These are phyloP conservation scores for Eucalyptus marginata DNA, from an alignment of 345 rosid species.

Conservation along the genomic window DNA sequence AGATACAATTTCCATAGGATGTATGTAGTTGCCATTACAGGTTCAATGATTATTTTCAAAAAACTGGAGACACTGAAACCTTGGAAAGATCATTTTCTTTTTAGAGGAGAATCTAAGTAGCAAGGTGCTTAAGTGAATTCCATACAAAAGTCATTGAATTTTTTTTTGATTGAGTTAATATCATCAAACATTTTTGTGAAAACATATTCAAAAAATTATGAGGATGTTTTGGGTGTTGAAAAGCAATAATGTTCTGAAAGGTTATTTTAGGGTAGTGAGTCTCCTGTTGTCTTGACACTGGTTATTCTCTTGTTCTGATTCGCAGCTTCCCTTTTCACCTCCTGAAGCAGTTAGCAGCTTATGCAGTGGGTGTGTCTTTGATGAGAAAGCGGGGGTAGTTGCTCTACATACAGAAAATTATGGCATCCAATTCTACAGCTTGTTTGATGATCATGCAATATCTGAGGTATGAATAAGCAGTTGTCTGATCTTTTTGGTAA, in stretches of 20 bases:
- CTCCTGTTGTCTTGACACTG: neutral
- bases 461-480: slow-evolving; percentile 48
- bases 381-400: slow-evolving; percentile 52
- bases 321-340: slow-evolving; percentile 66
- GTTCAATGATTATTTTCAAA: neutral
- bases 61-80: neutral
- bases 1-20: neutral
- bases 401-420: slow-evolving; percentile 77
- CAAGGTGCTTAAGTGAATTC: neutral
- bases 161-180: neutral
- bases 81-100: neutral
- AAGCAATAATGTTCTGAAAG: neutral
- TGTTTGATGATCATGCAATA: slow-evolving; percentile 65
- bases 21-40: neutral
- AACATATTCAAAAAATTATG: neutral
- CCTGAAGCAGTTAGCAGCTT: slow-evolving; percentile 36
- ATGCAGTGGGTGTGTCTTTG: slow-evolving; percentile 50
- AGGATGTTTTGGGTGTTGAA: neutral
- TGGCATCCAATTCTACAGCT: slow-evolving; percentile 77
- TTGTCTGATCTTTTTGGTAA: neutral
- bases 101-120: neutral
- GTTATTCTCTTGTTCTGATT: neutral
- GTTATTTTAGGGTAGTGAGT: neutral
- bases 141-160: neutral
- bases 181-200: neutral